These are phyloP conservation scores for Keithomyces neogunnii DNA, from an alignment of 2,329 filamentous ascomycete genomes.

Conservation along the genomic window DNA sequence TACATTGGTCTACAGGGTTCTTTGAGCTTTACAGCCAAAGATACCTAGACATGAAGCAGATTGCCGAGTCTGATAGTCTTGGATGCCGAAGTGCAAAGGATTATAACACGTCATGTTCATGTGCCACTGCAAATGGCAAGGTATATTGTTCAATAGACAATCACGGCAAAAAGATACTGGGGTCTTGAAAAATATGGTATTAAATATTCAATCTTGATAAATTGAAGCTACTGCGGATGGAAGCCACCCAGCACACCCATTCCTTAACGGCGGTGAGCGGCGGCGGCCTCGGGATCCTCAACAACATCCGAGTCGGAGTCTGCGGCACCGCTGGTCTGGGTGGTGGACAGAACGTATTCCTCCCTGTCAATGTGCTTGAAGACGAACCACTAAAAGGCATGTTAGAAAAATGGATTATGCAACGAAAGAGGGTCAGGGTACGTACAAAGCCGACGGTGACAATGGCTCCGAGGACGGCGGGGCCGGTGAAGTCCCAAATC, in stretches of 20 bases:
- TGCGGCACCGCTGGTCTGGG: slow-evolving; percentile 9
- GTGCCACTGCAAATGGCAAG: too few species aligned
- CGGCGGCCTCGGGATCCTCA: background rate
- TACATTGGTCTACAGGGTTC: too few species aligned
- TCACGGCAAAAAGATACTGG: too few species aligned
- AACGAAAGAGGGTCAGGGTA: background rate
- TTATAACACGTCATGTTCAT: too few species aligned
- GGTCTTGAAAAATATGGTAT: background rate
- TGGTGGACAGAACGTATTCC: slow-evolving; percentile 16
- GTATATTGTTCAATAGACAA: too few species aligned
- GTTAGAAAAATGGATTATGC: background rate
- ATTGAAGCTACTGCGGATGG: background rate
- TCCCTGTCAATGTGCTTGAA: slow-evolving; percentile 17
- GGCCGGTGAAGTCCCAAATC: slow-evolving; percentile 40
- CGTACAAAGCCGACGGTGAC: slow-evolving; percentile 31
- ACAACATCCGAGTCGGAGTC: background rate
- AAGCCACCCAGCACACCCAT: too few species aligned
- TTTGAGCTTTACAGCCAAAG: too few species aligned
- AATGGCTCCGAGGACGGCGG: slow-evolving; percentile 35
- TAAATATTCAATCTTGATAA: background rate
- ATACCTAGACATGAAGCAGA: too few species aligned
- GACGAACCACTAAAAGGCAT: slow-evolving; percentile 5
- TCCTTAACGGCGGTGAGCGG: background rate
- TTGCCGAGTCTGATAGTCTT: too few species aligned
- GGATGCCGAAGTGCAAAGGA: too few species aligned